Evolutionary conservation across 768 basidiomycete species (phyloP), one percentile per base, ranked within the genome.

Genomic region (Leccinum disarticulatum): DNA sequence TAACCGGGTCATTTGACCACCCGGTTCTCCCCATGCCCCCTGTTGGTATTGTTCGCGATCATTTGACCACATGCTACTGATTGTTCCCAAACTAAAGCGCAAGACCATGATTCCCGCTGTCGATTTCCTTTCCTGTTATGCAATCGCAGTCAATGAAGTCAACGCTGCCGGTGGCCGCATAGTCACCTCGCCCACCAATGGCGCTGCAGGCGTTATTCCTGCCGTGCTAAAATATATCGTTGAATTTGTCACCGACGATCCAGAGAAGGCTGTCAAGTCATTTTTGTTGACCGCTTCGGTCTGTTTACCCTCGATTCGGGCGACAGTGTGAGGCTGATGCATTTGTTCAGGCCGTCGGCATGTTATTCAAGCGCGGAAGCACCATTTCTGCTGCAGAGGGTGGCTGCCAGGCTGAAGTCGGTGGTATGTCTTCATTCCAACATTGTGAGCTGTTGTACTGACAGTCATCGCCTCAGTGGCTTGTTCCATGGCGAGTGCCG

Each of bases 371-470:
- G 72, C 85, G 95, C 60, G 94, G 95, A n/a, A 93, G 93, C 62
- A 96, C 95, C 2, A 97, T 98, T 54, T 92, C 90, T 51, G 95
- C 95, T 14, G 95, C 96, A 0, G 96, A 98, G 75, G 95, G 95
- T 19, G 94, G 87, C 11, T 96, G 94, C 72, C 92, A 94, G 77
- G 94, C 94, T 19, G 94, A 96, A 77, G 95, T 98, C 4, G 95
- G 95, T 72, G 90, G 90, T 89, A 68, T 31, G 77, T 67, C 43
- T 19, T 35, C 41, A 19, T 30, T 25, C 11, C 15, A 19, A 13
- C n/a, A 19, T 11, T 58, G 35, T 48, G 58, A 17, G 25, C 13
- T 49, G 43, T 35, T 22, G 27, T 36, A 30, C 50, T 60, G 30
- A 61, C 54, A 38, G 28, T 27, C n/a, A 57, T 41, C 30, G 28